Evolutionary conservation across 805 yeast genomes (phyloP).

Genomic region (Metschnikowia rubicola): DNA sequence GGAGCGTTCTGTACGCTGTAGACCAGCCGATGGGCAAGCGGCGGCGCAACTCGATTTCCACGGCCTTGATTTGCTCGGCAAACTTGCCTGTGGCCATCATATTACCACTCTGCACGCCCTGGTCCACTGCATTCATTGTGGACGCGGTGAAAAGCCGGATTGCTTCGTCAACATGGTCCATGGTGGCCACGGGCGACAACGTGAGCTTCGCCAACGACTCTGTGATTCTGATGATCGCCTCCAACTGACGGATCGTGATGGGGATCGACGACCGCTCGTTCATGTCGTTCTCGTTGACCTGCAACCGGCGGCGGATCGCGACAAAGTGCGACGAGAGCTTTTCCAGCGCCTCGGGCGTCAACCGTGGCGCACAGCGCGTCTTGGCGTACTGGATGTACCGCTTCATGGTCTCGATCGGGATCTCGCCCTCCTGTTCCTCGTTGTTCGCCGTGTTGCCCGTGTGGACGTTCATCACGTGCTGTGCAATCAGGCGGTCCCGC

Average conservation of each 20-base stretch:
- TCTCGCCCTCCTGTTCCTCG: conserved; percentile 66
- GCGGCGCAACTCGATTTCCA: conserved; percentile 82
- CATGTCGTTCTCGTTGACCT: conserved; percentile 72
- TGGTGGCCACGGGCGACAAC: conserved; percentile 78
- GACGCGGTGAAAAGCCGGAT: conserved; percentile 92
- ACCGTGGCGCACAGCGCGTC: conserved; percentile 86
- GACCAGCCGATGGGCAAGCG: conserved; percentile 97
- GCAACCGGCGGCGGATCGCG: conserved; percentile 79
- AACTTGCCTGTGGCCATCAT: conserved; percentile 52
- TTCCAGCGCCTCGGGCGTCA: conserved; percentile 86
- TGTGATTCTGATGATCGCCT: conserved; percentile 93
- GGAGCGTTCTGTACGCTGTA: conserved; percentile 78
- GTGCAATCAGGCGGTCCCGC: conserved; percentile 86
- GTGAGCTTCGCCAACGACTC: conserved; percentile 89
- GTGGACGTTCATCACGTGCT: conserved; percentile 92
- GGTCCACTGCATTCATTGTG: conserved; percentile 91
- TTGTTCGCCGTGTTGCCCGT: conserved; percentile 60
- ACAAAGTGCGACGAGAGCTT: conserved; percentile 89
- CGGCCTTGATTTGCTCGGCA: conserved; percentile 67
- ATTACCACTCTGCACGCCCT: conserved; percentile 48
- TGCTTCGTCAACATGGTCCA: conserved; percentile 92
- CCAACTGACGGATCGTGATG: conserved; percentile 94
- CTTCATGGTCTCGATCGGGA: conserved; percentile 87
- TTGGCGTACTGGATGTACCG: conserved; percentile 89
- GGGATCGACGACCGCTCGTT: conserved; percentile 94